Base-by-base conservation (phyloP, 2,329 filamentous ascomycete species). In the Sphaerulina populicola region DNA sequence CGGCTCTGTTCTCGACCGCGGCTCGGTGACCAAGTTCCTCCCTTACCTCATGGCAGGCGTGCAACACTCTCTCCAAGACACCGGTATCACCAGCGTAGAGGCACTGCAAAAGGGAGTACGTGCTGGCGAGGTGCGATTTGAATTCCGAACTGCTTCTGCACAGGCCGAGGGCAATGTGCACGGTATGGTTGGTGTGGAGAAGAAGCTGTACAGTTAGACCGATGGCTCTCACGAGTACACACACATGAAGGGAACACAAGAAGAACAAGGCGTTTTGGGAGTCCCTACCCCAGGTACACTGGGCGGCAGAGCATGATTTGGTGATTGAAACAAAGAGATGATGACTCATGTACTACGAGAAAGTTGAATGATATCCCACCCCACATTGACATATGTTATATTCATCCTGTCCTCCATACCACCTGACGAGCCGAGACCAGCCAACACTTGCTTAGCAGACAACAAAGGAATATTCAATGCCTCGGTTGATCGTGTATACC, bases 121-220 rank as follows among this genome's bases (percentile, higher is more conserved):
- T 60, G 77, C 81, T 30, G 88, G 90, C 55, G 80, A 74, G 44
- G 83, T 96, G 49, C 82, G 93, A 65, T 98, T 98, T 68, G 93
- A 98, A 77, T 78, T 97, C 66, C 80, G 93, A 64, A 97, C 89
- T 55, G 86, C 89, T 54, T 95, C 89, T 71, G 93, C 93, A 45
- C 89, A 95, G 79, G 79, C 94, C 53, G 93, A 98, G 77, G 93
- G 93, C 59, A 93, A 91, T 68, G 90, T 98, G 56, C 94, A 97
- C 75, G 81, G 82, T 53, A 89, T 98, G 79, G 89, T 97, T 77
- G 91, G 88, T 69, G 97, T 94, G 70, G 93, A 97, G 78, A 98
- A 98, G 86, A 98, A 97, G 81, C 85, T 98, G 61, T 98, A 94
- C 74, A 50, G 47, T 8, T 54, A 53, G 27, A 29, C 15, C 21